Conservation (phyloP, 352 stramenopile species). For the Pythium insidiosum region DNA sequence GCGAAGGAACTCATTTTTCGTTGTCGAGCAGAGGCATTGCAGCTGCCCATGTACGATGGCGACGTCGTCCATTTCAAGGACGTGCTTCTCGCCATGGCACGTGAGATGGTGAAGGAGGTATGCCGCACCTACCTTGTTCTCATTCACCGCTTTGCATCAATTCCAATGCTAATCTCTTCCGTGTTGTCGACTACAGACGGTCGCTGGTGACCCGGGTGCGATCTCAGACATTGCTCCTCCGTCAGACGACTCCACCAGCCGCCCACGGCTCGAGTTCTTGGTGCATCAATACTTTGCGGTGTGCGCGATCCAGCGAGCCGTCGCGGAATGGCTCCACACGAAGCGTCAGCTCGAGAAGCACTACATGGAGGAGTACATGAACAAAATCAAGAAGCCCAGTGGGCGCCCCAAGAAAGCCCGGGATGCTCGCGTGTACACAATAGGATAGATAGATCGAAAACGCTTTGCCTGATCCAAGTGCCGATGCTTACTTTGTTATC, state of each 20-base stretch:
- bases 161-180: background rate
- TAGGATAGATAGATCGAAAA: too few species aligned
- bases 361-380: slow-evolving; percentile 80
- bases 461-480: too few species aligned
- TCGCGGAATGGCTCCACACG: slow-evolving; percentile 49
- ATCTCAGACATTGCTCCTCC: slow-evolving; percentile 34
- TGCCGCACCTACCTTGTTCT: slow-evolving; percentile 1
- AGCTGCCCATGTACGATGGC: slow-evolving; percentile 77
- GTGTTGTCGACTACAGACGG: slow-evolving; percentile 9
- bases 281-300: slow-evolving; percentile 67
- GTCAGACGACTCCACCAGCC: slow-evolving; percentile 21
- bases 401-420: slow-evolving; percentile 67
- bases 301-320: slow-evolving; percentile 42
- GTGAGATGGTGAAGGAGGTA: slow-evolving; percentile 77
- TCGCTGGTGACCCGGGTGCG: slow-evolving; percentile 25
- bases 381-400: slow-evolving; percentile 81
- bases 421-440: slow-evolving; percentile 66
- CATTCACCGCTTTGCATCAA: too few species aligned
- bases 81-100: slow-evolving; percentile 72
- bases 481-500: too few species aligned
- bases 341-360: slow-evolving; percentile 64
- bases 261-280: slow-evolving; percentile 44
- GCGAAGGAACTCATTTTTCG: too few species aligned
- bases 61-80: slow-evolving; percentile 83
- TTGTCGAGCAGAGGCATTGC: slow-evolving; percentile 50